Evolutionary conservation across 441 rosid genomes (phyloP), one percentile per base, ranked within the genome.

Genomic region (Arabidopsis hybrid): DNA sequence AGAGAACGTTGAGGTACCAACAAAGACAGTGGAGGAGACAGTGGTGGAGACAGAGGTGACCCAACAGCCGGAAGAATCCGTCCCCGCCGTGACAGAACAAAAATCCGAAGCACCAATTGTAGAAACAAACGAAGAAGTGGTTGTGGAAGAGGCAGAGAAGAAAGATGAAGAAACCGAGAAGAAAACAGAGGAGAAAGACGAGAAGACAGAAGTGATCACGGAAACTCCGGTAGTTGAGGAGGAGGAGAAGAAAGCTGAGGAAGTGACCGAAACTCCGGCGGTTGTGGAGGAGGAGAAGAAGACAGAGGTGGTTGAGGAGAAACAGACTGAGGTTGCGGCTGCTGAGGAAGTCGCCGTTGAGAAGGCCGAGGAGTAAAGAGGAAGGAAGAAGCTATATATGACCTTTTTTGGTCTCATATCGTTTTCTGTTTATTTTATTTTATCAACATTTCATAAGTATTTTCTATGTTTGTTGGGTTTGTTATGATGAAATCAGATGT

Each of bases 1-100:
- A 16, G 79, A 63, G 75, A 76, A 69, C 71, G 66, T 64, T 64
- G 79, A 76, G 61, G 67, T 76, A 45, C 69, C 61, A 69, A 69
- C 79, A 26, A 69, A 63, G 53, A 63, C 47, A 38, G 71, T 63
- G 65, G 79, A 69, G 38, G 75, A 62, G 65, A 51, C 79, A 62
- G 60, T 57, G 36, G 69, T 53, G 16, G 53, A 60, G 51, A 58
- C 72, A 3, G 50, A 8, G 62, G 32, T 39, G 46, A 59, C 64
- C 13, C 46, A 67, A 36, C 43, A 47, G 38, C 43, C 61, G 1
- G 61, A 75, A 60, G 65, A 75, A 55, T 35, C 31, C 36, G 36
- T 16, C 46, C 32, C 18, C 52, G n/a, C 56, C 56, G 75, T 2
- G 43, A 38, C 70, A 5, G 79, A 62, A 39, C 51, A 68, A 75